These are phyloP conservation scores for Penicillium brevicompactum DNA, from an alignment of 2,329 filamentous ascomycete species.

Conservation along the genomic window DNA sequence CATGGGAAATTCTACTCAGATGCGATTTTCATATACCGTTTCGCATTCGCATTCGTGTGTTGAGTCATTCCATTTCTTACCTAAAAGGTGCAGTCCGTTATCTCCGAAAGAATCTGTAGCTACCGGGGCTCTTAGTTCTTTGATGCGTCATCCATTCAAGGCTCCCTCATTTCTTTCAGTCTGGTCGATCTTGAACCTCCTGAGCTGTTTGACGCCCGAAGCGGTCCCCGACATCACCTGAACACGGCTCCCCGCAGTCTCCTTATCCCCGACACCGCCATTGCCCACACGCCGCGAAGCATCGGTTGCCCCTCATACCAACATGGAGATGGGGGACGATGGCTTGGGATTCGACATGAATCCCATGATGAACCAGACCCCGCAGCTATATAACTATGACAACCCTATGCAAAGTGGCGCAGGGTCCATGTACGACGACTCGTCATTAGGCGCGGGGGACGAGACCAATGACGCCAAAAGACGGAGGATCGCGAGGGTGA, in stretches of 20 bases:
- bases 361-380: constrained; percentile 62
- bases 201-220: not conserved
- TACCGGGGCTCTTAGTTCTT: not conserved
- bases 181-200: not conserved
- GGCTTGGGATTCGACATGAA: constrained; percentile 45
- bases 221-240: constrained; percentile 1
- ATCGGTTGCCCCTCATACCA: constrained; percentile 11
- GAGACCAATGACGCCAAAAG: constrained; percentile 80
- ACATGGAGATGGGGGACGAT: constrained; percentile 44
- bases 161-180: constrained; percentile 5
- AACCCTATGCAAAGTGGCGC: constrained; percentile 57
- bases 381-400: constrained; percentile 71
- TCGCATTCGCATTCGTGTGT: constrained; percentile 4
- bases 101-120: not conserved
- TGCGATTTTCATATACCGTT: not conserved
- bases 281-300: constrained; percentile 23
- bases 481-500: constrained; percentile 82
- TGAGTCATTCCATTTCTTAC: constrained; percentile 11
- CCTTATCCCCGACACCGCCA: constrained; percentile 16
- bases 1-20: not conserved
- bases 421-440: constrained; percentile 47
- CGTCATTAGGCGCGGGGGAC: constrained; percentile 47
- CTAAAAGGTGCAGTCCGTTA: not conserved
- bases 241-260: constrained; percentile 19
- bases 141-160: constrained; percentile 16